Conservation (phyloP, 176 grass and related monocot genomes). For the Zizania latifolia region DNA sequence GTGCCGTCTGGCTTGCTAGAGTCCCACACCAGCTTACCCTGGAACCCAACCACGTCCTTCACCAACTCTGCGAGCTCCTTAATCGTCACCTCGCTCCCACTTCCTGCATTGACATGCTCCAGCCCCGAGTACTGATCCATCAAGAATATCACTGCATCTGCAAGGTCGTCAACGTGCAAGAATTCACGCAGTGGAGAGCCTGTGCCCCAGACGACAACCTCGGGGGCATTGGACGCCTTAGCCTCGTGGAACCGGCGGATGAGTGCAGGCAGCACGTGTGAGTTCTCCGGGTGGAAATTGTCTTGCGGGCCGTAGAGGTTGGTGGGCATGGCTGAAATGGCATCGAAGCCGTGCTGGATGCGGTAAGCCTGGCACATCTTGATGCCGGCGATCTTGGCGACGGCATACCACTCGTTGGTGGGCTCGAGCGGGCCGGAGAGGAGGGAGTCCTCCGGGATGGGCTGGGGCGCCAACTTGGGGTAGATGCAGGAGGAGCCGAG, state of each 20-base stretch:
- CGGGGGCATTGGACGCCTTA: conserved; percentile 28
- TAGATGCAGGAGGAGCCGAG: conserved; percentile 90
- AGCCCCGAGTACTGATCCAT: conserved; percentile 60
- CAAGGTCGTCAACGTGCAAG: conserved; percentile 67
- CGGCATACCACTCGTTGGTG: conserved; percentile 85
- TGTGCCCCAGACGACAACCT: conserved; percentile 71
- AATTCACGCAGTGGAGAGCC: conserved; percentile 68
- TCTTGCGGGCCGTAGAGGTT: conserved; percentile 76
- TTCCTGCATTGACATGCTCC: conserved; percentile 74
- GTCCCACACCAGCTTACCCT: conserved; percentile 66
- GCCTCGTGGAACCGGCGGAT: conserved; percentile 74
- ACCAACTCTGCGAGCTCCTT: conserved; percentile 69
- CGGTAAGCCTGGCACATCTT: conserved; percentile 87
- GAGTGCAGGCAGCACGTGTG: conserved; percentile 55
- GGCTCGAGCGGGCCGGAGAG: conserved; percentile 74
- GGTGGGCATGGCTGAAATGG: conserved; percentile 76
- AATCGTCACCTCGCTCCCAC: conserved; percentile 65
- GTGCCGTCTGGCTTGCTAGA: conserved; percentile 61
- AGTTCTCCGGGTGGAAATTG: conserved; percentile 71
- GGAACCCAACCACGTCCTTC: conserved; percentile 60
- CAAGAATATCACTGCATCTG: conserved; percentile 58
- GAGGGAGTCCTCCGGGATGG: conserved; percentile 59
- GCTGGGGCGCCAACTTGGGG: conserved; percentile 75
- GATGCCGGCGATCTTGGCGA: conserved; percentile 82
- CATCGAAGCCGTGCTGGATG: conserved; percentile 71